phyloP scores from a whole-genome alignment of 345 rosid genomes.

The Eucalyptus curtisii region DNA sequence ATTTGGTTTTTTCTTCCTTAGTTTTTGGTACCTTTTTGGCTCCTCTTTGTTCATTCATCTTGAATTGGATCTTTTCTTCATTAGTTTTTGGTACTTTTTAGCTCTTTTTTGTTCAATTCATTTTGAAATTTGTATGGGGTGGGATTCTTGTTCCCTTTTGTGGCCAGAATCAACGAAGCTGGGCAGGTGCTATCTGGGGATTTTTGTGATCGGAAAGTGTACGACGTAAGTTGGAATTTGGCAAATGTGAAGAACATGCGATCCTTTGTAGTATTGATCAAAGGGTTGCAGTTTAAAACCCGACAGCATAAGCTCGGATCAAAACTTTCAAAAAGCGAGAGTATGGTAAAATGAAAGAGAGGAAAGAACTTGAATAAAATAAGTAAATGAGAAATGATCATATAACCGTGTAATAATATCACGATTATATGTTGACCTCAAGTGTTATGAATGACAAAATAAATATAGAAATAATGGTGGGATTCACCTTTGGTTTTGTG shows the following conservation, averaged over 20 bases:
- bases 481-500: no score
- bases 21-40: neutral
- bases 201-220: neutral
- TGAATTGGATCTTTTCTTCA: no score
- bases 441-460: no score
- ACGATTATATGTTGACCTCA: no score
- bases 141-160: neutral
- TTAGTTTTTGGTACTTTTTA: no score
- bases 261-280: neutral
- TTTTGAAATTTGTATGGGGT: neutral
- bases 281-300: neutral
- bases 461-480: no score
- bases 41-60: neutral
- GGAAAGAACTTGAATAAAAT: neutral
- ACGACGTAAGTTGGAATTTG: neutral
- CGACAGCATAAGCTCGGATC: neutral
- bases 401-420: no score
- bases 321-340: no score
- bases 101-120: neutral
- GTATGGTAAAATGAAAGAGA: neutral
- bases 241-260: neutral
- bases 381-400: no score
- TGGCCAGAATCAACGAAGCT: neutral
- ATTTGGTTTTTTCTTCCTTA: neutral
- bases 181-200: neutral